phyloP scores from a whole-genome alignment of 2,329 filamentous ascomycete species.

The Aspergillus aculeatus region DNA sequence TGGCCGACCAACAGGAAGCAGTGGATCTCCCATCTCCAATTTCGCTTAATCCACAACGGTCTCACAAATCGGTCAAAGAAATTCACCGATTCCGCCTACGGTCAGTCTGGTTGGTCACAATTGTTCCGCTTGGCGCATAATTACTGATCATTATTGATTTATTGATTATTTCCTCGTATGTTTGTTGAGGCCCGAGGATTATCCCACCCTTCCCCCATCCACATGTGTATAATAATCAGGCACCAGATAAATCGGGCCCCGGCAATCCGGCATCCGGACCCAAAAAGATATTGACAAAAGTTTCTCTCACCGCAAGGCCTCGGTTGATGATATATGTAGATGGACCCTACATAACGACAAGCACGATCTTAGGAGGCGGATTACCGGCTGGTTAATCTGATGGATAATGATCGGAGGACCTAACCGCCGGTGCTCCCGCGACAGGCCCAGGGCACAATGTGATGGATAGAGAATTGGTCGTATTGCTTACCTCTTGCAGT shows the following conservation, averaged over 20 bases:
- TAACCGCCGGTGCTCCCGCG: background rate
- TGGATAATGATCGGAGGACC: background rate
- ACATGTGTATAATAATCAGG: background rate
- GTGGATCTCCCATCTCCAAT: slow-evolving; percentile 29
- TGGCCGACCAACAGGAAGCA: slow-evolving; percentile 25
- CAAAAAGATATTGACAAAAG: background rate
- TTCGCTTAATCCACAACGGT: slow-evolving; percentile 32
- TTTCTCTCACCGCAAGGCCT: background rate
- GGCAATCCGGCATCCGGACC: background rate
- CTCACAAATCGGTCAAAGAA: slow-evolving; percentile 21
- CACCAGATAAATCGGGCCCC: background rate
- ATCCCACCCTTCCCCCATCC: background rate
- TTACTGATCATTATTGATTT: background rate
- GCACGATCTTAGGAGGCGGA: too few species aligned
- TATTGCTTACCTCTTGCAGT: background rate
- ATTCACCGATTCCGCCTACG: slow-evolving; percentile 13
- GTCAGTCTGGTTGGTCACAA: slow-evolving; percentile 9
- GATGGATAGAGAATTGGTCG: background rate
- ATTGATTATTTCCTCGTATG: too few species aligned
- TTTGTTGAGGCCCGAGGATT: background rate
- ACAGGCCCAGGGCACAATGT: background rate
- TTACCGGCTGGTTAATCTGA: background rate
- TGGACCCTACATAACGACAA: too few species aligned
- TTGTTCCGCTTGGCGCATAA: slow-evolving; percentile 1
- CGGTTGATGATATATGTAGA: too few species aligned